Evolutionary conservation across 2,329 filamentous ascomycete species (phyloP), one percentile per base, ranked within the genome.

Genomic region (Pseudocercospora fuligena): DNA sequence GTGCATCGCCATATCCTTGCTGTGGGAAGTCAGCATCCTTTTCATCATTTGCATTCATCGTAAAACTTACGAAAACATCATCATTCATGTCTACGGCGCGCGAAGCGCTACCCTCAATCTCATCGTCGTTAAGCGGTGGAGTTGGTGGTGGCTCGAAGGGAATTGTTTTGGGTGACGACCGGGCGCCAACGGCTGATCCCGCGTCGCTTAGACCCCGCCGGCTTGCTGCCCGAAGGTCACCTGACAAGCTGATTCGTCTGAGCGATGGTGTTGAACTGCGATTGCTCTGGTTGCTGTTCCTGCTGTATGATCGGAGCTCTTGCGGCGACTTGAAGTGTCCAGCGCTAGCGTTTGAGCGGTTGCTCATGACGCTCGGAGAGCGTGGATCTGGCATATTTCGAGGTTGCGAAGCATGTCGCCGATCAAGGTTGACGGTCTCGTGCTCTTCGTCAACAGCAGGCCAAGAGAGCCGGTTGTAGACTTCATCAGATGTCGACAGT

Each of bases 1-100:
- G 56, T 81, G 92, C 92, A 82, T 97, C 93, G 82, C 94, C 94
- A 84, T 89, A 94, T 82, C 93, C 94, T 87, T 97, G 93, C 94
- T 97, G 83, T 23, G 72, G 62, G n/a, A 43, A 23, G 58, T 64
- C 53, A 70, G 66, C 60, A 63, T 64, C 46, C 27, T 12, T 4
- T 12, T 1, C 19, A 6, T 16, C 7, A 19, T 5, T 19, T 53
- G 61, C 69, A 69, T 59, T 90, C 91, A 62, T 63, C 69, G 67
- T 49, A 9, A 16, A n/a, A 91, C 93, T 90, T 88, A 97, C 93
- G 84, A 92, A 97, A 83, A 97, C 90, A 85, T 97, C 92, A 80
- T 92, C 86, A 92, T 97, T 69, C 33, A 66, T 97, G 82, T 90
- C 91, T 84, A 89, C 90, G 78, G 90, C 83, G 79, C 92, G 92